Percentiles rank a stretch among this genome's conserved stretches.
These are phyloP conservation scores for Aspergillus neotritici DNA, from an alignment of 2,329 filamentous ascomycete species.

Conservation along the genomic window DNA sequence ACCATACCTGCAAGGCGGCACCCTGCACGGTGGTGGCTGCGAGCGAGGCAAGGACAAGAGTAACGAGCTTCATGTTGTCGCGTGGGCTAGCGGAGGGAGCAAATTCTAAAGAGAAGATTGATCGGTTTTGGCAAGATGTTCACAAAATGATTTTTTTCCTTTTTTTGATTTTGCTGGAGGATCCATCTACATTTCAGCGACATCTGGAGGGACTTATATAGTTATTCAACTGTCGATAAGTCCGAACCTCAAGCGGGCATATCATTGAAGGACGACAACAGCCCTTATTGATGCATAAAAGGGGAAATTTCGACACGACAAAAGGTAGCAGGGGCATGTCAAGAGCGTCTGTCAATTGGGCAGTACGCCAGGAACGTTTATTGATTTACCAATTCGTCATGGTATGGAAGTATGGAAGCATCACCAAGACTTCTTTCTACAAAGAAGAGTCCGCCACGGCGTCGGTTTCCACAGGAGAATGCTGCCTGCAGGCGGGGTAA, in stretches of 20 bases:
- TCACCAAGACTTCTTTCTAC: too few species aligned
- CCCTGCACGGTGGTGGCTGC: constrained; percentile 34
- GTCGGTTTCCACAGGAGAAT: too few species aligned
- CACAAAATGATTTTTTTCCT: constrained; percentile 8
- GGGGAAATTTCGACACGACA: background rate
- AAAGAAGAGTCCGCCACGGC: too few species aligned
- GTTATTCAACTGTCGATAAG: too few species aligned
- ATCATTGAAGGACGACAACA: constrained; percentile 1
- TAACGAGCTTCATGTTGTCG: constrained; percentile 46
- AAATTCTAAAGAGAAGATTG: constrained; percentile 8
- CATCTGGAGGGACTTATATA: too few species aligned
- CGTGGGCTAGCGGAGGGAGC: constrained; percentile 9
- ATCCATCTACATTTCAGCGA: too few species aligned
- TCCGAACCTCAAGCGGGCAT: background rate
- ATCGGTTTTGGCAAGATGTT: constrained; percentile 5
- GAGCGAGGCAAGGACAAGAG: constrained; percentile 38
- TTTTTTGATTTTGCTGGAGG: background rate
- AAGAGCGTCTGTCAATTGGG: too few species aligned
- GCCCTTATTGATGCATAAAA: constrained; percentile 6
- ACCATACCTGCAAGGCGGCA: constrained; percentile 26
- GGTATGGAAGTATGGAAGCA: too few species aligned
- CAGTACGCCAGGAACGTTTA: too few species aligned
- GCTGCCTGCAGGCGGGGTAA: too few species aligned
- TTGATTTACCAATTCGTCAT: too few species aligned
- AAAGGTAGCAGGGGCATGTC: background rate